Conservation (phyloP, 192 early-diverging fungal species). For the Coemansia sp. region DNA sequence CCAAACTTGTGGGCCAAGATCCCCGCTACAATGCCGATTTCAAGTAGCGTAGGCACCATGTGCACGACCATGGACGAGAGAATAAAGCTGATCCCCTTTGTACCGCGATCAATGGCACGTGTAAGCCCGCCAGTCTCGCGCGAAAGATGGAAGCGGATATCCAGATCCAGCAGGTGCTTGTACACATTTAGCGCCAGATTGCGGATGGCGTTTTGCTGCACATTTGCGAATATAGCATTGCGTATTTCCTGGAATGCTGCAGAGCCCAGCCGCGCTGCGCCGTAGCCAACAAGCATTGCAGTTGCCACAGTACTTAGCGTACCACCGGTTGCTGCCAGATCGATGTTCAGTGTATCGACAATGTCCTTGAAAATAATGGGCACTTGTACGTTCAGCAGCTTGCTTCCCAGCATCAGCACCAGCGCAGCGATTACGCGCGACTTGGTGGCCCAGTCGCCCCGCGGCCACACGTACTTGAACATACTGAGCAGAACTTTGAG, state of each 20-base stretch:
- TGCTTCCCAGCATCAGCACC: slow-evolving; percentile 76
- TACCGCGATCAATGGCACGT: slow-evolving; percentile 94
- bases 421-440: slow-evolving; percentile 84
- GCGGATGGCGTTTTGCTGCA: slow-evolving; percentile 92
- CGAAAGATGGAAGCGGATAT: slow-evolving; percentile 88
- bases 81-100: slow-evolving; percentile 94
- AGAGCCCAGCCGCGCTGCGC: slow-evolving; percentile 82
- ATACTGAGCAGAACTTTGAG: slow-evolving; percentile 70
- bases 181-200: slow-evolving; percentile 85
- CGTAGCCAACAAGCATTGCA: slow-evolving; percentile 94
- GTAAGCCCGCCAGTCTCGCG: slow-evolving; percentile 96
- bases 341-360: slow-evolving; percentile 80
- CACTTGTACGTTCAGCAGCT: slow-evolving; percentile 88
- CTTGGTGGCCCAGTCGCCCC: slow-evolving; percentile 79
- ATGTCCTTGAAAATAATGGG: slow-evolving; percentile 94
- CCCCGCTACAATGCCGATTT: slow-evolving; percentile 91
- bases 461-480: slow-evolving; percentile 86
- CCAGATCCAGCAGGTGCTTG: slow-evolving; percentile 83
- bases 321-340: slow-evolving; percentile 58
- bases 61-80: slow-evolving; percentile 95
- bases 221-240: slow-evolving; percentile 90
- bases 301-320: slow-evolving; percentile 78
- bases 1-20: slow-evolving; percentile 78
- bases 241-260: slow-evolving; percentile 83
- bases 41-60: slow-evolving; percentile 88